A percentile compares a stretch with the other conserved stretches of the same genome.
Conservation (phyloP, 75 land plant genomes). For the Cryptomeria japonica region DNA sequence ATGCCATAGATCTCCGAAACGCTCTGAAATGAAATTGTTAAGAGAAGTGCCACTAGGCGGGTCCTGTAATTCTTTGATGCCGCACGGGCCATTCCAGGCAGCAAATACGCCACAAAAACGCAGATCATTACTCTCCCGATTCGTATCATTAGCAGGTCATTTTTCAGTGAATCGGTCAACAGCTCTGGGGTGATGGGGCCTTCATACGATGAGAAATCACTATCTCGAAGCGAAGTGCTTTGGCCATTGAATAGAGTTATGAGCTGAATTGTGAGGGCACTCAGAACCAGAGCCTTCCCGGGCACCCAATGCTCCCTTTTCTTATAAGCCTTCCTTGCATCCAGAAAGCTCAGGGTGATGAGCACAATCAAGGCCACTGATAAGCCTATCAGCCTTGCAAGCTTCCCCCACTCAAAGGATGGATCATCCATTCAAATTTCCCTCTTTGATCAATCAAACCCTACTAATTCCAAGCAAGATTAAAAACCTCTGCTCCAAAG, state of each 20-base stretch:
- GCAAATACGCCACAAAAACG: slow-evolving; percentile 2
- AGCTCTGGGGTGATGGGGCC: background rate
- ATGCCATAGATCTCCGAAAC: slow-evolving; percentile 11
- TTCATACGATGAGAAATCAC: background rate
- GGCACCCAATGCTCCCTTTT: background rate
- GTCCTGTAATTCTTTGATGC: background rate
- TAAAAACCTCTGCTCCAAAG: background rate
- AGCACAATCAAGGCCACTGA: background rate
- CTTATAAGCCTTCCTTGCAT: background rate
- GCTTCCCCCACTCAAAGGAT: background rate
- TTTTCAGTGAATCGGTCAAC: background rate
- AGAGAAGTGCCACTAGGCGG: background rate
- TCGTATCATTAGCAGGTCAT: slow-evolving; percentile 5
- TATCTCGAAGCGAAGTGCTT: background rate
- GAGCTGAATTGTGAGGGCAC: slow-evolving; percentile 3
- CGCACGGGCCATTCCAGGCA: slow-evolving; percentile 1
- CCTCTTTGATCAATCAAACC: too few species aligned
- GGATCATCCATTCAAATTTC: background rate
- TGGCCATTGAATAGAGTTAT: background rate
- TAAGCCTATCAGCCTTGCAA: background rate
- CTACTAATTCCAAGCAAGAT: background rate
- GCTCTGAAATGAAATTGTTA: slow-evolving; percentile 1
- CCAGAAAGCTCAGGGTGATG: background rate
- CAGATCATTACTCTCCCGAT: slow-evolving; percentile 1
- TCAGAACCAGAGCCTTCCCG: background rate